phyloP scores from a whole-genome alignment of 805 yeast species.

The Diddensiella transvaalensis region DNA sequence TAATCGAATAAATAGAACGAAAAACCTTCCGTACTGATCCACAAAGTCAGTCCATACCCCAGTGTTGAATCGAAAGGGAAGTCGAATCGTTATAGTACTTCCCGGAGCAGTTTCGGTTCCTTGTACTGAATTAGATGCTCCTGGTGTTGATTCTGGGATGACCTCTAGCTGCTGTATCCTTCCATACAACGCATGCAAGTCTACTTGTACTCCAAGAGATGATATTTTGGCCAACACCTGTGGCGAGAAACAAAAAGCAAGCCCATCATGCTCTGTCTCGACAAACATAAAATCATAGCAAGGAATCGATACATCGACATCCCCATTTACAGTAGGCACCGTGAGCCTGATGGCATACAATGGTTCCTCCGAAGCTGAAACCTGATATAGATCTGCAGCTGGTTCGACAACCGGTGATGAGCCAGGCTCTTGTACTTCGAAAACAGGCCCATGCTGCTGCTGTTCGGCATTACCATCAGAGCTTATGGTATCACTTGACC shows the following conservation, averaged over 20 bases:
- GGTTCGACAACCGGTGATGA: background rate
- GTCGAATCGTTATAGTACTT: background rate
- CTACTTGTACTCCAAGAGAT: background rate
- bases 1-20: slow-evolving; percentile 2
- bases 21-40: background rate
- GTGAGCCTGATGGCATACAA: slow-evolving; percentile 3
- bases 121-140: background rate
- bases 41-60: background rate
- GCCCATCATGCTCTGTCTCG: background rate
- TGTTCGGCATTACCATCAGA: too few species aligned
- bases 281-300: slow-evolving; percentile 13
- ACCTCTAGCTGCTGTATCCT: background rate
- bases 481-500: too few species aligned
- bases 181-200: background rate
- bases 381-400: background rate
- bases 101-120: background rate
- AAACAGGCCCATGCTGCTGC: background rate
- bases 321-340: slow-evolving; percentile 4
- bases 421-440: background rate
- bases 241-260: slow-evolving; percentile 11
- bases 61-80: background rate
- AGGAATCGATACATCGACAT: slow-evolving; percentile 5
- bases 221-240: background rate
- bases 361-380: background rate
- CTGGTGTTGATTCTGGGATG: background rate